Evolutionary conservation across 306 rosid genomes (phyloP).

Genomic region (Quercus alba): DNA sequence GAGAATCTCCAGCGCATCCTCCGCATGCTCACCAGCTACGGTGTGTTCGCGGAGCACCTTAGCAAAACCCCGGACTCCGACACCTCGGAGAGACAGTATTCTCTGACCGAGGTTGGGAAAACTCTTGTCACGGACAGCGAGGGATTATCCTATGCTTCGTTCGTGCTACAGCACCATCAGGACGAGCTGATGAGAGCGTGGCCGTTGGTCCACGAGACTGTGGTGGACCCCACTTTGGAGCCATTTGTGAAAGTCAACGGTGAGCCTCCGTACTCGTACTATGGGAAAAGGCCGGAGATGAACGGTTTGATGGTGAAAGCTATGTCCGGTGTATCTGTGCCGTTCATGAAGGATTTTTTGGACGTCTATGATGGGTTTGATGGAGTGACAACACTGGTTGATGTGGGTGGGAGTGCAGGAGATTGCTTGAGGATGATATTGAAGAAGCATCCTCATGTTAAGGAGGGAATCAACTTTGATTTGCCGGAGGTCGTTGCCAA

Average conservation of each 20-base stretch:
- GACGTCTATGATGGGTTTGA: constrained; percentile 63
- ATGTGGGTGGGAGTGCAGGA: constrained; percentile 92
- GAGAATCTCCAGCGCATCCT: constrained; percentile 87
- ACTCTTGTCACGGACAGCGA: constrained; percentile 65
- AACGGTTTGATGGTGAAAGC: constrained; percentile 75
- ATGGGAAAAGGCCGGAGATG: constrained; percentile 70
- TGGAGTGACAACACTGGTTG: constrained; percentile 62
- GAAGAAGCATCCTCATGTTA: constrained; percentile 43
- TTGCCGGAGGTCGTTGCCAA: constrained; percentile 80
- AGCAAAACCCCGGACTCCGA: background rate
- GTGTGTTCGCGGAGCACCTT: constrained; percentile 63
- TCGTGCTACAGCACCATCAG: constrained; percentile 95
- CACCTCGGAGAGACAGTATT: constrained; percentile 44
- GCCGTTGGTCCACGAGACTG: constrained; percentile 90
- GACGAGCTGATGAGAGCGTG: constrained; percentile 79
- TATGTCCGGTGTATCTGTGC: constrained; percentile 85
- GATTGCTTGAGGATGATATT: constrained; percentile 87
- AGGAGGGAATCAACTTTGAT: constrained; percentile 74
- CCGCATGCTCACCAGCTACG: constrained; percentile 73
- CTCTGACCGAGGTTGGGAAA: constrained; percentile 69
- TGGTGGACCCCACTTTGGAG: constrained; percentile 64
- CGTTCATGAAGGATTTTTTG: constrained; percentile 69
- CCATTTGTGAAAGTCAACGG: constrained; percentile 81
- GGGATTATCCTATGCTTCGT: constrained; percentile 61
- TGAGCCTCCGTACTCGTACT: constrained; percentile 62